Base-by-base conservation (phyloP, 2,329 filamentous ascomycete genomes). In the Diaporthe humulicola region DNA sequence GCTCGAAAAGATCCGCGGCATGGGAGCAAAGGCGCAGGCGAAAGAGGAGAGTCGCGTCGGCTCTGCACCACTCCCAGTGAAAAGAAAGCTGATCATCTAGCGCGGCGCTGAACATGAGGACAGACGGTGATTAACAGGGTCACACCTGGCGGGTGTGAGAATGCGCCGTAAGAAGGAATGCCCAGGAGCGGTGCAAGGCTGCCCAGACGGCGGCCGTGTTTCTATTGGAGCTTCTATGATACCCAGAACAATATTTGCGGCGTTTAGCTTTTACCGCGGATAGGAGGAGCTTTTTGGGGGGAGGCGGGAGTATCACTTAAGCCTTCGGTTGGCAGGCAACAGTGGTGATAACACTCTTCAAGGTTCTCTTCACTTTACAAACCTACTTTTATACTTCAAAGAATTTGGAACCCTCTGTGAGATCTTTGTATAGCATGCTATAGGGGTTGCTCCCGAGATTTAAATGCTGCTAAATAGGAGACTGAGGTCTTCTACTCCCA, bases 1-100 rank as follows among this genome's bases (percentile, higher is more conserved):
- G n/a, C 86, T 91, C 71, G 87, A 89, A 17, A 90, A 90, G 76
- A 86, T 91, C 74, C 87, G 87, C 74, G 83, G 80, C 17, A 78
- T 89, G 73, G 86, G 85, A 71, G 85, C 86, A 69, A 84, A 82
- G 67, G 79, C 82, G 1, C 78, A 83, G 70, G 77, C 79, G 42
- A 79, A 79, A 22, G 80, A 84, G 33, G 81, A 83, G 73, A 77
- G 79, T 7, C 66, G 77, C 4, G 45, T 86, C 25, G 80, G 86
- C 61, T 56, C 78, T n/a, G 78, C 84, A 1, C 85, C 86, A 1
- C 80, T 84, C 50, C 86, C 85, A 17, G 87, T 89, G 75, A 89
- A 89, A 78, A 83, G 85, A 72, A 84, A 85, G 71, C 77, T 88
- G 70, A 81, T 86, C 40, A 78, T 85, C 60, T 87, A 77, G 57